phyloP scores from a whole-genome alignment of 768 basidiomycete genomes.

The Boletus speciosus region DNA sequence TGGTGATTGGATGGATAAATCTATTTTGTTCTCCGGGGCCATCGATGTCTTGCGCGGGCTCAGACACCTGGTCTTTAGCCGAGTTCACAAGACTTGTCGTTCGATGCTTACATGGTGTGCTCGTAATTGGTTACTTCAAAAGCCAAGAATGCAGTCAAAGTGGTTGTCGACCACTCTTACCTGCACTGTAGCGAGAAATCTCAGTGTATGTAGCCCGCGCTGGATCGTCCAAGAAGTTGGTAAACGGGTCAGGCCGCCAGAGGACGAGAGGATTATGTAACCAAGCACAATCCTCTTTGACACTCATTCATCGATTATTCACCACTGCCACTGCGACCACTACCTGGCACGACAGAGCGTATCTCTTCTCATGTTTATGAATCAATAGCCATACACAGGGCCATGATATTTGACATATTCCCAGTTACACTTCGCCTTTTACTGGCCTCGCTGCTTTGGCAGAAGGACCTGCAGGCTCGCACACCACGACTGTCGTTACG shows the following conservation, averaged over 20 bases:
- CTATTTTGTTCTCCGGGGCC: neutral
- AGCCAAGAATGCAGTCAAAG: neutral
- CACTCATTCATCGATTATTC: no score
- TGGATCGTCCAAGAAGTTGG: neutral
- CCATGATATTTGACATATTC: conserved; percentile 28
- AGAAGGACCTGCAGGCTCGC: conserved; percentile 28
- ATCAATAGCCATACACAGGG: neutral
- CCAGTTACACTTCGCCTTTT: conserved; percentile 41
- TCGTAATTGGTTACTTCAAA: neutral
- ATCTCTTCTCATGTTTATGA: neutral
- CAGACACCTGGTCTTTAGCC: neutral
- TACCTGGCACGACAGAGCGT: neutral
- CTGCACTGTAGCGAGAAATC: neutral
- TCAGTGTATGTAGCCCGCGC: no score
- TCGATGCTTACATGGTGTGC: neutral
- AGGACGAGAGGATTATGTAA: conserved; percentile 14
- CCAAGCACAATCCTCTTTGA: neutral
- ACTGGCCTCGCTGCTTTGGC: conserved; percentile 42
- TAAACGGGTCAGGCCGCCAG: neutral
- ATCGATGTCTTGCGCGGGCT: neutral
- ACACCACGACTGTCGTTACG: conserved; percentile 48
- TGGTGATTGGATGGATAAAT: neutral
- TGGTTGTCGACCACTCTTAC: neutral
- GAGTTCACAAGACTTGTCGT: neutral
- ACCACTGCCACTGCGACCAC: neutral